These are phyloP conservation scores for Cyberlindnera bimundalis DNA, from an alignment of 805 yeast species.

Conservation along the genomic window DNA sequence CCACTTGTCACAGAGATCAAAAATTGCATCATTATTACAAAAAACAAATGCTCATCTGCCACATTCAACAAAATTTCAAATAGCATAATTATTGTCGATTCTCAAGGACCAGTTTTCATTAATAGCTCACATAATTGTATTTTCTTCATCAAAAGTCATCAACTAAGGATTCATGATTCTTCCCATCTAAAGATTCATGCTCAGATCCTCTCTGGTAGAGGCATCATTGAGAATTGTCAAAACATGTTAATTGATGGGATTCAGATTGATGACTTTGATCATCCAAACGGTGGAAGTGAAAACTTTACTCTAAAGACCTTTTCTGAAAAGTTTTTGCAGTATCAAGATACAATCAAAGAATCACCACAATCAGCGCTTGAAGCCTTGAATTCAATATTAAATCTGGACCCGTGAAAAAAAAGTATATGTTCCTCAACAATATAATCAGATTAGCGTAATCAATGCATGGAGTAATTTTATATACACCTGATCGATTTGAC, in stretches of 20 bases:
- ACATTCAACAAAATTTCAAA: constrained; percentile 13
- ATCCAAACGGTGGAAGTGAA: constrained; percentile 23
- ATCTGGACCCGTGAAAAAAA: too few species aligned
- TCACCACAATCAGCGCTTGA: background rate
- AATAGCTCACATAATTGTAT: constrained; percentile 10
- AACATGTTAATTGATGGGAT: constrained; percentile 15
- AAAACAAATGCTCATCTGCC: constrained; percentile 7
- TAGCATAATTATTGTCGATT: constrained; percentile 13
- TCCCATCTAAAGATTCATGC: constrained; percentile 8
- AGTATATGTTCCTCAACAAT: too few species aligned
- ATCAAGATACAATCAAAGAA: background rate
- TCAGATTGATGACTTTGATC: constrained; percentile 22
- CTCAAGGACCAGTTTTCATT: constrained; percentile 21
- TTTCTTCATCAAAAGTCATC: constrained; percentile 22
- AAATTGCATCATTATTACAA: constrained; percentile 10
- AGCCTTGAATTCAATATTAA: background rate
- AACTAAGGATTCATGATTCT: constrained; percentile 23
- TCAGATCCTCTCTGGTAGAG: constrained; percentile 10
- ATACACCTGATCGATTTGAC: too few species aligned
- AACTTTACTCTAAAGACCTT: constrained; percentile 6
- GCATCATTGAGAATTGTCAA: constrained; percentile 22
- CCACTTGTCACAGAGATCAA: constrained; percentile 10
- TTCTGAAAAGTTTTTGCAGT: background rate
- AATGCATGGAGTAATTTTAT: too few species aligned
- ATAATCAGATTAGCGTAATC: too few species aligned